Evolutionary conservation across 2,329 filamentous ascomycete genomes (phyloP).

Genomic region (Microsporum ferrugineum): DNA sequence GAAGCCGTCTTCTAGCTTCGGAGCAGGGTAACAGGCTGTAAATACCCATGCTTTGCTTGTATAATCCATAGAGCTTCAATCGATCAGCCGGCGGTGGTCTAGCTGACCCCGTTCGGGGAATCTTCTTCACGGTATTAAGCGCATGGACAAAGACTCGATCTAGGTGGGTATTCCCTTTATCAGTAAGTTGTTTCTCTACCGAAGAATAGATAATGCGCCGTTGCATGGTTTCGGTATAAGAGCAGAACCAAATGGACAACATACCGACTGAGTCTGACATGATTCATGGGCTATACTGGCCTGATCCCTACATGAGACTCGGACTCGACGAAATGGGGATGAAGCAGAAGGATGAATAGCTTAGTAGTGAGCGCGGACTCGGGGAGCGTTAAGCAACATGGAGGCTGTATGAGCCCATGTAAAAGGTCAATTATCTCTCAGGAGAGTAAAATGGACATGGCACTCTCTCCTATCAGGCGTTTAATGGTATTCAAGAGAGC

Average conservation of each 20-base stretch:
- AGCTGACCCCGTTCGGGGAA: conserved; percentile 81
- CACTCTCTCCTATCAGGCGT: neutral
- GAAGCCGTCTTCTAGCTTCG: neutral
- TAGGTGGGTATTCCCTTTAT: conserved; percentile 27
- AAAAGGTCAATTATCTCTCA: neutral
- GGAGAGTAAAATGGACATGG: neutral
- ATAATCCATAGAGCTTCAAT: conserved; percentile 88
- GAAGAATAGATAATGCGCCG: neutral
- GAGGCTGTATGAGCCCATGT: neutral
- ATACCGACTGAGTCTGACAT: conserved; percentile 40
- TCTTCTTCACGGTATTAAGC: conserved; percentile 96
- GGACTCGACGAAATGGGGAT: neutral
- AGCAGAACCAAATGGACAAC: conserved; percentile 61
- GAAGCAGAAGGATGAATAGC: too few relatives aligned
- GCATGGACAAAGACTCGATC: conserved; percentile 98
- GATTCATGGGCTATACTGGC: conserved; percentile 13
- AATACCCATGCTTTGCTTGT: conserved; percentile 88
- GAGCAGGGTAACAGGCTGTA: neutral
- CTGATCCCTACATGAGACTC: conserved; percentile 1
- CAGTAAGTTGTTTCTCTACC: neutral
- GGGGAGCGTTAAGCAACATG: neutral
- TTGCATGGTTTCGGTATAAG: conserved; percentile 52
- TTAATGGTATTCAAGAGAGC: neutral
- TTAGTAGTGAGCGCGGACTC: neutral
- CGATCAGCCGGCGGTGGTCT: conserved; percentile 77